Evolutionary conservation across 257 asterid genomes (phyloP), one percentile per base, ranked within the genome.

Genomic region (Gynochthodes officinalis): DNA sequence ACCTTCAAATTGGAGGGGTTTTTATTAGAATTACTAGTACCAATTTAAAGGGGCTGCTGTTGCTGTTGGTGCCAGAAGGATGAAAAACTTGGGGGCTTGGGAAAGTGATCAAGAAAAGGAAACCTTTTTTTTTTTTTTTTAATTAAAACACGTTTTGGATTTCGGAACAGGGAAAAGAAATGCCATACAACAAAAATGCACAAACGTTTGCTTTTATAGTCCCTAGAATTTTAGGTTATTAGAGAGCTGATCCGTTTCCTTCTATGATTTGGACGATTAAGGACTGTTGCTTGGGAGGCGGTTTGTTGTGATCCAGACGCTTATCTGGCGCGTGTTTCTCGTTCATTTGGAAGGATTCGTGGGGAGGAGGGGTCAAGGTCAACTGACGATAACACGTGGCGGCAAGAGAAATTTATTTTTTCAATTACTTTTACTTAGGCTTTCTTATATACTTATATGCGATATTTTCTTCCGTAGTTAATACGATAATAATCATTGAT

Each of bases 41-140:
- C n/a, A n/a, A n/a, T 49, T 35, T 14, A 43, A 40, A 64, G 58
- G 18, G 32, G 35, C n/a, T 27, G 27, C n/a, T n/a, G 28, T 21
- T 40, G 52, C 52, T 46, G 52, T 15, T 46, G 52, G 52, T 64
- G 40, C 76, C 42, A 37, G 27, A 42, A 40, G 11, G 53, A 1
- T 4, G 76, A 42, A 7, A 11, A 23, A 48, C 40, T 54, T 37
- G 44, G 25, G 44, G 18, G 18, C 21, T 64, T 42, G 18, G 19
- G 23, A 16, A 60, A 77, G 73, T 70, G 77, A 82, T 77, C 82
- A 75, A 10, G 4, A 73, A 79, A 70, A n/a, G 76, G 63, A 75
- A 74, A 67, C 35, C 61, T 64, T 49, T 2, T 33, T 15, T 2
- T 32, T 14, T 1, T 10, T 57, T 2, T 32, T 14, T 1, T 10